Base-by-base conservation (phyloP, 768 basidiomycete genomes). In the Steccherinum ochraceum region DNA sequence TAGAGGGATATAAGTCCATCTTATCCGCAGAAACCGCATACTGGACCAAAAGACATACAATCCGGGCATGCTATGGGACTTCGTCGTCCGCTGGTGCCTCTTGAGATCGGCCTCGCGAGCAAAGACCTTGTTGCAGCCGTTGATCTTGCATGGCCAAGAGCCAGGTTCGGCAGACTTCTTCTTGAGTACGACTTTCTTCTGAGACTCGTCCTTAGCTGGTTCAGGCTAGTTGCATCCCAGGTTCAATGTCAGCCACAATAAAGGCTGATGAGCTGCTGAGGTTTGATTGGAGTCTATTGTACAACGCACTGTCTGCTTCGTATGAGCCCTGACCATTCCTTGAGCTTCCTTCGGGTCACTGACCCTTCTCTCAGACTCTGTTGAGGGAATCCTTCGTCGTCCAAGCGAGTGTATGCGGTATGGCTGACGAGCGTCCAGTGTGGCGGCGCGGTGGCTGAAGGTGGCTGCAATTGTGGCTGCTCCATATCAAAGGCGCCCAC, bases 51-150 rank as follows among this genome's bases (percentile, higher is more conserved):
- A 2, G n/a, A 65, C 70, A 48, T 61, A 88, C 86, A 83, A 88
- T 59, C 79, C 80, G 27, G 87, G 84, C 65, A 84, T 71, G 2
- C 83, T 83, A 68, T 89, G 87, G 45, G 77, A 65, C 64, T 86
- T 89, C 20, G 87, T 88, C 25, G 87, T 89, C 63, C 85, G 73
- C 62, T 89, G 87, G 64, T 89, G 87, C 59, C 87, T 65, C 72
- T 88, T 89, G 56, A 89, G 69, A 72, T 89, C 87, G 13, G 87
- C 87, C 66, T 89, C 87, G 48, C 87, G 77, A 43, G 84, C 86
- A 61, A 89, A 89, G 63, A 86, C 80, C 67, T 89, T 89, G 68
- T 79, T 81, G 69, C 87, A 89, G 24, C 85, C 87, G 61, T 83
- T 78, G 62, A 89, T 88, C 64, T 80, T 81, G 72, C 87, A 89